phyloP scores from a whole-genome alignment of 192 early-diverging fungal species.

The Dissophora ornata region DNA sequence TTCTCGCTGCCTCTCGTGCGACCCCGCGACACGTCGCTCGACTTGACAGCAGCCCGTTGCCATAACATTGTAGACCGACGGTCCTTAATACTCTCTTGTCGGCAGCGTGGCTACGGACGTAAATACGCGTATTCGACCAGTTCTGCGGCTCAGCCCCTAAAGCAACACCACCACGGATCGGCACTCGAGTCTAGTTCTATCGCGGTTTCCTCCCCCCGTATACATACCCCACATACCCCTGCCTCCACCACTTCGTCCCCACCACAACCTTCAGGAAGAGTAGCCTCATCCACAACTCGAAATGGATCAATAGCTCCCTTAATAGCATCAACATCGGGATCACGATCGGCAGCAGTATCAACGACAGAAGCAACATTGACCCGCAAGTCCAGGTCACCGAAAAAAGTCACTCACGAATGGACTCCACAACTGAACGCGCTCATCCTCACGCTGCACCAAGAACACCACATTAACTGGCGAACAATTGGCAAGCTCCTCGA shows the following conservation, averaged over 20 bases:
- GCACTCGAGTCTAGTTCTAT: not conserved
- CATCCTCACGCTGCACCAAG: slow-evolving; percentile 7
- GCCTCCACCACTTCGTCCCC: not conserved
- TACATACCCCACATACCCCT: not conserved
- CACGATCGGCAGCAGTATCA: too few relatives aligned
- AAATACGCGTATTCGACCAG: slow-evolving; percentile 8
- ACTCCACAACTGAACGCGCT: slow-evolving; percentile 14
- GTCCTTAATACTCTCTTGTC: not conserved
- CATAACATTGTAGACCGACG: not conserved
- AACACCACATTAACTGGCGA: slow-evolving; percentile 25
- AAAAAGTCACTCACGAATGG: not conserved
- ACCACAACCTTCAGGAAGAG: not conserved
- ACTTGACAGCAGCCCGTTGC: not conserved
- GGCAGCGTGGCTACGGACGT: not conserved
- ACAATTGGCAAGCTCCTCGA: slow-evolving; percentile 24
- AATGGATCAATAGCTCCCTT: not conserved
- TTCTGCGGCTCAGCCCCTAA: not conserved
- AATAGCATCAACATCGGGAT: not conserved
- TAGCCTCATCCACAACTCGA: not conserved
- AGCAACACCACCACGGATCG: too few relatives aligned
- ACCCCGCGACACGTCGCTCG: too few relatives aligned
- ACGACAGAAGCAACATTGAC: too few relatives aligned
- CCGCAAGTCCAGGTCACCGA: too few relatives aligned
- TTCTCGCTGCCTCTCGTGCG: too few relatives aligned
- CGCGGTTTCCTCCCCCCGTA: not conserved